Conservation (phyloP, 768 basidiomycete genomes). For the Hygrophorus pudorinus region DNA sequence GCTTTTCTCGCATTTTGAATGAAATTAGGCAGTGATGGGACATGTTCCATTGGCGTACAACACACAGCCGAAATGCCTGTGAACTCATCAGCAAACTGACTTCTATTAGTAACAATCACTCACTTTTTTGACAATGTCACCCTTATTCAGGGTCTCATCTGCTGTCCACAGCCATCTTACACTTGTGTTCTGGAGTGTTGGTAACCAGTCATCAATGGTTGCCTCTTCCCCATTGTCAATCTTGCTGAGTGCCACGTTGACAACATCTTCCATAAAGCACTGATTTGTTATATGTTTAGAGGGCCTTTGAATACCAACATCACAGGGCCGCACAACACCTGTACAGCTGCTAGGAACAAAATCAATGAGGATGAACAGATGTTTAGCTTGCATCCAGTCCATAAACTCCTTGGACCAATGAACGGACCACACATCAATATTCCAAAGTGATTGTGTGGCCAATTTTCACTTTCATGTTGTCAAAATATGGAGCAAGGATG, state of each 20-base stretch:
- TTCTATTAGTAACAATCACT: not conserved
- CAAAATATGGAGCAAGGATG: conserved; percentile 16
- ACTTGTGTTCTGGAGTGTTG: not conserved
- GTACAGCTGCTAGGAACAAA: conserved; percentile 27
- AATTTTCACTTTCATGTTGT: conserved; percentile 5
- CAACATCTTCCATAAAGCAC: conserved; percentile 7
- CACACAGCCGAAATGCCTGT: conserved; percentile 2
- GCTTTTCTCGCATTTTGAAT: conserved; percentile 2
- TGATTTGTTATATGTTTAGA: conserved; percentile 14
- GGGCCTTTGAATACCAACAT: conserved; percentile 2
- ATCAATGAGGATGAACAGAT: conserved; percentile 19
- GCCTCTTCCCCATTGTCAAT: not conserved
- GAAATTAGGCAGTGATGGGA: not conserved
- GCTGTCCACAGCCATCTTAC: not conserved
- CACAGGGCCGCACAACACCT: conserved; percentile 20
- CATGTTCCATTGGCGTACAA: conserved; percentile 5
- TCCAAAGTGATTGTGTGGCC: conserved; percentile 14
- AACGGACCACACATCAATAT: conserved; percentile 26
- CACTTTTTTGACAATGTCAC: not conserved
- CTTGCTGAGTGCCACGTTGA: not conserved
- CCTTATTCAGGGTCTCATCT: conserved; percentile 1
- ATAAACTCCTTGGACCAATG: conserved; percentile 28
- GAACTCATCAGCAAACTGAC: not conserved
- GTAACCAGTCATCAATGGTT: not conserved
- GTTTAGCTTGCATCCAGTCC: conserved; percentile 19